phyloP scores from a whole-genome alignment of 345 rosid species.

The Passiflora organensis region DNA sequence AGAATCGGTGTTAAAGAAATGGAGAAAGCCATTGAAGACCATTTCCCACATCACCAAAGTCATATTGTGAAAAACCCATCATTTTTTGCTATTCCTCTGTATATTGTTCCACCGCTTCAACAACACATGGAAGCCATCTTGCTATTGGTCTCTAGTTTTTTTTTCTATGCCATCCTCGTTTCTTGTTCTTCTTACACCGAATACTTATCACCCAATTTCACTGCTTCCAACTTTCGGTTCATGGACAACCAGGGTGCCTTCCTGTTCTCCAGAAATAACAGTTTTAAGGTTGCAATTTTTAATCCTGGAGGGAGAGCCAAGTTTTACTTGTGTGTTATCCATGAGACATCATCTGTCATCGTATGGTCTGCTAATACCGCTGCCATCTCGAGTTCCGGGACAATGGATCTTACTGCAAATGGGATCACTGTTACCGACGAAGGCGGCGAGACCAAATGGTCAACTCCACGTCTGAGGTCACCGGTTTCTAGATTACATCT shows the following conservation, averaged over 20 bases:
- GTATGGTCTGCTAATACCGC: conserved; percentile 80
- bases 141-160: conserved; percentile 28
- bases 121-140: conserved; percentile 41
- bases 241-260: conserved; percentile 53
- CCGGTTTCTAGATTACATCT: conserved; percentile 42
- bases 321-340: conserved; percentile 70
- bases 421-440: conserved; percentile 58
- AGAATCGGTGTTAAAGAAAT: conserved; percentile 11
- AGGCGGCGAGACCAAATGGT: conserved; percentile 48
- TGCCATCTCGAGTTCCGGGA: conserved; percentile 57
- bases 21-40: conserved; percentile 11
- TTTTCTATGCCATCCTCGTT: conserved; percentile 32
- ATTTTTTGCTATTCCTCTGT: conserved; percentile 10
- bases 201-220: conserved; percentile 56
- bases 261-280: conserved; percentile 46
- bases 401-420: conserved; percentile 43
- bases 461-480: conserved; percentile 52
- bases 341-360: conserved; percentile 46
- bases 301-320: conserved; percentile 37
- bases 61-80: conserved; percentile 7
- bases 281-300: conserved; percentile 61
- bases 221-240: conserved; percentile 51
- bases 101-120: conserved; percentile 15
- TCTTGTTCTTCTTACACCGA: conserved; percentile 37
- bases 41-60: conserved; percentile 12